Percentiles rank a stretch among this genome's conserved stretches.
phyloP scores from a whole-genome alignment of 208 protist genomes.

The Leptomonas pyrrhocoris region DNA sequence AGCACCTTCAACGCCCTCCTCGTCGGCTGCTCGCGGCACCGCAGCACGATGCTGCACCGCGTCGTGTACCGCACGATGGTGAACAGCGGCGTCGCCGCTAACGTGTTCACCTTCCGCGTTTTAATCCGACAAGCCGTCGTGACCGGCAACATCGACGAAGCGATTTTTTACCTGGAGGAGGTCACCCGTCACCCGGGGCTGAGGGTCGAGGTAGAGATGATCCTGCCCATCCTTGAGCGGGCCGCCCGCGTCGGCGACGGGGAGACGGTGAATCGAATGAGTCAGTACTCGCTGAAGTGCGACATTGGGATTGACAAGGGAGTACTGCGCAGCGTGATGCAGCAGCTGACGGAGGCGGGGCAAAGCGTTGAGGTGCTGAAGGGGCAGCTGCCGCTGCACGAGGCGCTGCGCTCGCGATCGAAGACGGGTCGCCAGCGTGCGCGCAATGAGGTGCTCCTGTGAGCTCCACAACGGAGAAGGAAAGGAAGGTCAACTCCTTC shows the following conservation, averaged over 20 bases:
- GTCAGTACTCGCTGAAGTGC: slow-evolving; percentile 80
- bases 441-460: slow-evolving; percentile 56
- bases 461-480: not conserved
- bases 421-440: slow-evolving; percentile 75
- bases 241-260: slow-evolving; percentile 78
- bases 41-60: slow-evolving; percentile 64
- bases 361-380: slow-evolving; percentile 74
- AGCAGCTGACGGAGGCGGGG: slow-evolving; percentile 70
- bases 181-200: slow-evolving; percentile 61
- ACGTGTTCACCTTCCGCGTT: slow-evolving; percentile 73
- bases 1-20: slow-evolving; percentile 82
- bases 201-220: slow-evolving; percentile 89
- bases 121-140: slow-evolving; percentile 85
- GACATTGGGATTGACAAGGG: slow-evolving; percentile 80
- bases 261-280: slow-evolving; percentile 74
- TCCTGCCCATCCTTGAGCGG: slow-evolving; percentile 81
- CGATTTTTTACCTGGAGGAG: slow-evolving; percentile 72
- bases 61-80: slow-evolving; percentile 66
- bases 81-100: slow-evolving; percentile 64
- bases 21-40: slow-evolving; percentile 43
- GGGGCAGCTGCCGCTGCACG: slow-evolving; percentile 77
- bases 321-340: slow-evolving; percentile 72
- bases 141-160: slow-evolving; percentile 79
- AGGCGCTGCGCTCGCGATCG: slow-evolving; percentile 79
- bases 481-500: slow-evolving; percentile 19